Percentiles rank a stretch among this genome's conserved stretches.
phyloP scores from a whole-genome alignment of 306 rosid species.

The Fragaria nilgerrensis region DNA sequence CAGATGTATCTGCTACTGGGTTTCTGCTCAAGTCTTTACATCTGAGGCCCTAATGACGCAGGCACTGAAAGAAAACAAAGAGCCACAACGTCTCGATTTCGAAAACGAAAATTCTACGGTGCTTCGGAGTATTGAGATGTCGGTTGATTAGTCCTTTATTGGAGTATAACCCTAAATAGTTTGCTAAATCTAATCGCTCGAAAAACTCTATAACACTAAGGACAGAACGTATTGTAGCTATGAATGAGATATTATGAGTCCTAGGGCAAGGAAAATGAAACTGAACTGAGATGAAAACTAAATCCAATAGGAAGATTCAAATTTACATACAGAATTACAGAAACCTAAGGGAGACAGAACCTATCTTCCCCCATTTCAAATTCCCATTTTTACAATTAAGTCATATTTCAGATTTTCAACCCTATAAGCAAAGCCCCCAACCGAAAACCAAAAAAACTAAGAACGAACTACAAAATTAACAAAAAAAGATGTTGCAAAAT shows the following conservation, averaged over 20 bases:
- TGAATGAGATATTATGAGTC: neutral
- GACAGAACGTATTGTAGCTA: neutral
- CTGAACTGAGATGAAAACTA: slow-evolving; percentile 38
- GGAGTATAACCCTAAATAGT: no score
- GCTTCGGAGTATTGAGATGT: neutral
- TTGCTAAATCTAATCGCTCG: no score
- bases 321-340: slow-evolving; percentile 60
- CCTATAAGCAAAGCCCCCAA: slow-evolving; percentile 37
- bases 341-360: slow-evolving; percentile 34
- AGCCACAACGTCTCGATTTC: neutral
- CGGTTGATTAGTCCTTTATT: neutral
- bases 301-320: slow-evolving; percentile 31
- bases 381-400: slow-evolving; percentile 42
- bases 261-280: neutral
- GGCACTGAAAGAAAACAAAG: neutral
- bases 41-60: neutral
- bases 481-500: slow-evolving; percentile 22
- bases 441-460: slow-evolving; percentile 29
- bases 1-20: neutral
- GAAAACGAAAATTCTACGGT: no score
- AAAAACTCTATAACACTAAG: neutral
- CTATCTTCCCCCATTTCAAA: slow-evolving; percentile 38
- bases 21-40: neutral
- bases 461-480: slow-evolving; percentile 33
- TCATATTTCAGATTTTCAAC: slow-evolving; percentile 40